phyloP scores from a whole-genome alignment of 2,329 filamentous ascomycete genomes.

The Aspergillus udagawae region DNA sequence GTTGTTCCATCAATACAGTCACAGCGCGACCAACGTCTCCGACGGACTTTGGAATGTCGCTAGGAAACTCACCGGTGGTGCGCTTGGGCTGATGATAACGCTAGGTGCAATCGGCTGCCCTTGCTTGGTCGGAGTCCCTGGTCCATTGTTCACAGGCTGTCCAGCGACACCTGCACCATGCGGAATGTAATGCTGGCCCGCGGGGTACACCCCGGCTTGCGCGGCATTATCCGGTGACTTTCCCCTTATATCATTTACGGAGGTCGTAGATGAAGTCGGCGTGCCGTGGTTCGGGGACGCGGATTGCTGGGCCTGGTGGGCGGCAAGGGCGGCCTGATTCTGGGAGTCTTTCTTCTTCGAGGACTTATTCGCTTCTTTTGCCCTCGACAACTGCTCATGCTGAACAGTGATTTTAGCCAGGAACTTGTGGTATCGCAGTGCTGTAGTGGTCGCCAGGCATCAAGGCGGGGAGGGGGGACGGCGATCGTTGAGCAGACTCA shows the following conservation, averaged over 20 bases:
- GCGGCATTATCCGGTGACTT: conserved; percentile 57
- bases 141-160: conserved; percentile 46
- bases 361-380: conserved; percentile 82
- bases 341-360: conserved; percentile 66
- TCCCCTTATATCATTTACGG: conserved; percentile 78
- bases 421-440: background rate
- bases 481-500: conserved; percentile 51
- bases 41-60: background rate
- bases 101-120: conserved; percentile 69
- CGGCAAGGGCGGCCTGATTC: conserved; percentile 53
- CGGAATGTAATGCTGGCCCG: conserved; percentile 37
- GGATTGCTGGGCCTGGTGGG: conserved; percentile 51
- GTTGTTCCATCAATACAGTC: background rate
- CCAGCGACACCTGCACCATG: conserved; percentile 31
- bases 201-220: conserved; percentile 26
- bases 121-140: conserved; percentile 60
- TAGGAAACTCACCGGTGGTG: conserved; percentile 66
- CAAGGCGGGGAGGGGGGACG: conserved; percentile 22
- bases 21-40: background rate
- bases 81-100: conserved; percentile 91
- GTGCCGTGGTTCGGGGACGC: conserved; percentile 63
- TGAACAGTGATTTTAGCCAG: conserved; percentile 42
- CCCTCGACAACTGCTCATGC: conserved; percentile 83
- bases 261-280: conserved; percentile 83
- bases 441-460: conserved; percentile 5